These are phyloP conservation scores for Auriscalpium orientale DNA, from an alignment of 768 basidiomycete genomes.

Conservation along the genomic window DNA sequence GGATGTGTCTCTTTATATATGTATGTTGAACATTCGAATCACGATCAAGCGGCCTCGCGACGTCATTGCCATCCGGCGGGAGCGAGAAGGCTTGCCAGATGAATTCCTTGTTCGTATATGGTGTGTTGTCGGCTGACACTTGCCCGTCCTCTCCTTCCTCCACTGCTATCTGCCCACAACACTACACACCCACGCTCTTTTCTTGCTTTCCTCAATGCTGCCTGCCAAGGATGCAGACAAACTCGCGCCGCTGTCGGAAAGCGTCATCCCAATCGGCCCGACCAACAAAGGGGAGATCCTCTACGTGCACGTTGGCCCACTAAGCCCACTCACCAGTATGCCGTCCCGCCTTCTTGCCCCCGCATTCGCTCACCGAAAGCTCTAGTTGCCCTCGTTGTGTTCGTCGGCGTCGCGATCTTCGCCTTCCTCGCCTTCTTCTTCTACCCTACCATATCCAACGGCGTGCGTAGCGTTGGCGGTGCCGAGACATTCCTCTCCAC, in stretches of 20 bases:
- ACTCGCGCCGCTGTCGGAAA: background rate
- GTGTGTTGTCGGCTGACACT: background rate
- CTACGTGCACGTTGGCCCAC: slow-evolving; percentile 3
- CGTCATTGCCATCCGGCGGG: slow-evolving; percentile 5
- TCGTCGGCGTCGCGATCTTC: background rate
- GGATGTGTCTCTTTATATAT: slow-evolving; percentile 12
- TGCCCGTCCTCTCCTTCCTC: background rate
- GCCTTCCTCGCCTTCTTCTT: slow-evolving; percentile 10
- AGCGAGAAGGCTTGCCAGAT: background rate
- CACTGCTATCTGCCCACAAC: background rate
- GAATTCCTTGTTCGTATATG: slow-evolving; percentile 3
- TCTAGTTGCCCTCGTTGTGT: slow-evolving; percentile 1
- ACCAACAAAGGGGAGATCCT: background rate
- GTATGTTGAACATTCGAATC: slow-evolving; percentile 6
- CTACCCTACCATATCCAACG: slow-evolving; percentile 2
- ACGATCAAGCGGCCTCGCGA: background rate
- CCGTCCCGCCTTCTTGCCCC: background rate
- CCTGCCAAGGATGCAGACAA: background rate
- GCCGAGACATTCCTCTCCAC: background rate
- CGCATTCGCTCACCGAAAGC: background rate
- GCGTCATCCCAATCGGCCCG: background rate
- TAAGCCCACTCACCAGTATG: slow-evolving; percentile 7
- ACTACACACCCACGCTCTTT: background rate
- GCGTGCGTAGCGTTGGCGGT: background rate
- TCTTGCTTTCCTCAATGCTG: background rate